These are phyloP conservation scores for Aspergillus heteromorphus DNA, from an alignment of 495 filamentous ascomycete genomes.

Conservation along the genomic window DNA sequence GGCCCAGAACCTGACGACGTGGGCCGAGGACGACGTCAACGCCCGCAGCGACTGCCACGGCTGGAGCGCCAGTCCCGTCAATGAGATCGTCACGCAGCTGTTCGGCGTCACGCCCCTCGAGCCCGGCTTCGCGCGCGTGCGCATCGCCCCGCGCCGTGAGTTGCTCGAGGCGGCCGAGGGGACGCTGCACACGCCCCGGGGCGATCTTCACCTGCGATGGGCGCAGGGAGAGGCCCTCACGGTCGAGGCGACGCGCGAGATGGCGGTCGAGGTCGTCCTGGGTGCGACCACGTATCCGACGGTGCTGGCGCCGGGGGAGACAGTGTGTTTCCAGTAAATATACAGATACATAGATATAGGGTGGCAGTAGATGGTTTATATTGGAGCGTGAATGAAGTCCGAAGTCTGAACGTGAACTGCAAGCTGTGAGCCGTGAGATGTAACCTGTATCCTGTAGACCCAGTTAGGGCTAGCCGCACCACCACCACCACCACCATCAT, in stretches of 20 bases:
- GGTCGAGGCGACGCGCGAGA: neutral
- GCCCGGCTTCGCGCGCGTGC: slow-evolving; percentile 16
- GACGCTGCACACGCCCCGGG: neutral
- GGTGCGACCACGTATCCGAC: neutral
- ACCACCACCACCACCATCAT: too few species aligned
- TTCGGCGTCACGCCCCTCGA: slow-evolving; percentile 13
- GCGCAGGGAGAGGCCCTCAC: neutral
- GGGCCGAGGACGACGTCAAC: slow-evolving; percentile 22
- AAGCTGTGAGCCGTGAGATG: too few species aligned
- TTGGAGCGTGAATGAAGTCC: too few species aligned
- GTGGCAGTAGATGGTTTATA: too few species aligned
- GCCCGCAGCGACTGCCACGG: slow-evolving; percentile 26
- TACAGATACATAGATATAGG: too few species aligned
- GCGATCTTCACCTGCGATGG: neutral
- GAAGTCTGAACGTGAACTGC: too few species aligned
- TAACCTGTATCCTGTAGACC: too few species aligned
- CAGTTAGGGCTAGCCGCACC: too few species aligned
- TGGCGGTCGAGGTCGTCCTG: neutral
- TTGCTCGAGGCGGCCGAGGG: slow-evolving; percentile 7
- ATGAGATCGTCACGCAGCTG: slow-evolving; percentile 21
- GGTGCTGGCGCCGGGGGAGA: neutral
- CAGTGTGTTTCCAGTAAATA: neutral
- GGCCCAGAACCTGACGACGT: slow-evolving; percentile 19
- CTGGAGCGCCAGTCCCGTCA: slow-evolving; percentile 22
- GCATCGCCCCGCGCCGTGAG: slow-evolving; percentile 15